Base-by-base conservation (phyloP, 108 stramenopile genomes). In the Schizochytrium sp. region DNA sequence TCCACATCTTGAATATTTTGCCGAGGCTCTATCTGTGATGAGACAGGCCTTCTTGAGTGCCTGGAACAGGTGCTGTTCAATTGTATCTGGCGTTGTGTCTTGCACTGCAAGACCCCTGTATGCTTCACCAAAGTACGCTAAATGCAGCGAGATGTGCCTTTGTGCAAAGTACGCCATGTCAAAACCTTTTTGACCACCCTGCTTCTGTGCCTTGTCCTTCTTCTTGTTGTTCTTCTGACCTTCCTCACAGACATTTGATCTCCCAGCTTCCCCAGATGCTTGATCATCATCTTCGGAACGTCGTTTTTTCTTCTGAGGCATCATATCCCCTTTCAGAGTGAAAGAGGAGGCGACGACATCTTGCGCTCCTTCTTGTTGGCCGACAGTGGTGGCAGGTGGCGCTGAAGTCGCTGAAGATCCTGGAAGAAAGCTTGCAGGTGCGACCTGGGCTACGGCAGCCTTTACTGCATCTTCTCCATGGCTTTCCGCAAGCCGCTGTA, bases 1-100 rank as follows among this genome's bases (percentile, higher is more conserved):
- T 44, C 99, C 99, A 89, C 97, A 98, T 40, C 99, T 92, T 2
- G 96, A 96, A 92, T 98, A 99, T 41, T 91, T 87, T 61, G 94
- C 93, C 13, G 92, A 72, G 76, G 50, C 92, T 87, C 28, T 46
- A 28, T n/a, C 47, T 3, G 76, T 17, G 7, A 98, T 91, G 17
- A 99, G 91, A 13, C 93, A 88, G 49, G 96, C 92, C 83, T 93
- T 94, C 53, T 92, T 88, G 15, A 98, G 92, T 2, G 98, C 97
- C 3, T 91, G 91, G 93, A 99, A 97, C 53, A 99, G 91, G 42
- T 90, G 91, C 60, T 89, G 90, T 90, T 99, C 98, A 15, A 98
- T 95, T 13, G 96, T 96, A 8, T 92, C 93, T 50, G 89, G 90
- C 3, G 94, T 95, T 1, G 96, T 47, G 13, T 87, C 58, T 90